Conservation (phyloP, 495 filamentous ascomycete species). For the Hypoxylon crocopeplum region DNA sequence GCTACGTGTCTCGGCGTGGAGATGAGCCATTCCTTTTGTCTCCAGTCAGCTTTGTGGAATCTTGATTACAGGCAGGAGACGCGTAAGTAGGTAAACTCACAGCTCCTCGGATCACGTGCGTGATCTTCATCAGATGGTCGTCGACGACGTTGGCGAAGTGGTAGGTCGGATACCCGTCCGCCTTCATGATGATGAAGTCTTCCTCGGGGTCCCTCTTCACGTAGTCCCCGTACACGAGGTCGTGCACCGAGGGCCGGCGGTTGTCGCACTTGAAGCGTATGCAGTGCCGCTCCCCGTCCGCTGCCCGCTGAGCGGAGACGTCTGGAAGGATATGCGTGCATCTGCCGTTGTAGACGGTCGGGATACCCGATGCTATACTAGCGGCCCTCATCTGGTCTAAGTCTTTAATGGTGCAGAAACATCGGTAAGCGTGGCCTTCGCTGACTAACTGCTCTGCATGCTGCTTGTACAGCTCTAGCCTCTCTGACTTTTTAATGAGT, state of each 20-base stretch:
- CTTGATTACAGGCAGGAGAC: neutral
- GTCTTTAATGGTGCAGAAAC: slow-evolving; percentile 83
- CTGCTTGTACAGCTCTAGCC: slow-evolving; percentile 73
- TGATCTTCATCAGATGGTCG: slow-evolving; percentile 93
- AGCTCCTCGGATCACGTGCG: slow-evolving; percentile 88
- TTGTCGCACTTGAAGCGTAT: slow-evolving; percentile 73
- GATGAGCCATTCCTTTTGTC: slow-evolving; percentile 84
- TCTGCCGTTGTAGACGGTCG: slow-evolving; percentile 77
- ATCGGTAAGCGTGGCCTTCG: slow-evolving; percentile 82
- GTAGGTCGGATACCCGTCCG: slow-evolving; percentile 91
- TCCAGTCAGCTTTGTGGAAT: slow-evolving; percentile 57
- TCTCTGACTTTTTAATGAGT: slow-evolving; percentile 70
- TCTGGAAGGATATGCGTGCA: slow-evolving; percentile 70
- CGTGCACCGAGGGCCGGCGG: slow-evolving; percentile 65
- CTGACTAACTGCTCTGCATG: slow-evolving; percentile 75
- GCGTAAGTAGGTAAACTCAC: slow-evolving; percentile 52
- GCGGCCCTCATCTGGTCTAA: slow-evolving; percentile 68
- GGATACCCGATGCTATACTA: slow-evolving; percentile 63
- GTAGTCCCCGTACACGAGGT: slow-evolving; percentile 78
- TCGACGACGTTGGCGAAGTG: slow-evolving; percentile 97
- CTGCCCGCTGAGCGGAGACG: slow-evolving; percentile 72
- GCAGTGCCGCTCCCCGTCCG: slow-evolving; percentile 73
- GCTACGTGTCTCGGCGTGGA: slow-evolving; percentile 89
- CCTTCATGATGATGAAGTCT: slow-evolving; percentile 81
- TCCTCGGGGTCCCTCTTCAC: slow-evolving; percentile 49